These are phyloP conservation scores for Crepidotus variabilis DNA, from an alignment of 768 basidiomycete species.

Conservation along the genomic window DNA sequence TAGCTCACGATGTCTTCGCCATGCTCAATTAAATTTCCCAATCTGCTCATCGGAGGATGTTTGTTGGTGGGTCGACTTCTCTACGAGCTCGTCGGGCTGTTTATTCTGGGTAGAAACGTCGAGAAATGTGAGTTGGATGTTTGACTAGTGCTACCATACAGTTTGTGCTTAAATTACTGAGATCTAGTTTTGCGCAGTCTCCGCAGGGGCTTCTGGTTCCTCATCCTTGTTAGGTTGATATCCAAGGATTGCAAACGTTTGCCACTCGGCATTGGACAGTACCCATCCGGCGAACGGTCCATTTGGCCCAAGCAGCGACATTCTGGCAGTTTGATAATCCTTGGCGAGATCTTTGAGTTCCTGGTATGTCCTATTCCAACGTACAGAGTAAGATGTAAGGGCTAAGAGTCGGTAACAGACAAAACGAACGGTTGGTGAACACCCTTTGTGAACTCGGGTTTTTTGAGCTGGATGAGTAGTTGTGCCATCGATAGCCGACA, in stretches of 20 bases:
- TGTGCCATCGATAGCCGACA: constrained; percentile 43
- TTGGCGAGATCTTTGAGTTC: constrained; percentile 36
- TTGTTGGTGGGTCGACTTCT: too few species aligned
- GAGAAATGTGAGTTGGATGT: too few species aligned
- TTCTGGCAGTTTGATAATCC: constrained; percentile 52
- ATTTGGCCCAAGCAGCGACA: constrained; percentile 34
- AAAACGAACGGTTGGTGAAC: not conserved
- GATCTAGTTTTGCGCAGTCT: too few species aligned
- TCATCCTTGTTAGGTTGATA: not conserved
- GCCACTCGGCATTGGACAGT: constrained; percentile 47
- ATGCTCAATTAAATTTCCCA: too few species aligned
- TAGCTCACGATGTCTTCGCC: too few species aligned
- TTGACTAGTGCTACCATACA: too few species aligned
- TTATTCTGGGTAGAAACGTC: too few species aligned
- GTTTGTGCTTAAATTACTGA: too few species aligned
- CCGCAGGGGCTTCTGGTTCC: not conserved
- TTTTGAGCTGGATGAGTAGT: constrained; percentile 30
- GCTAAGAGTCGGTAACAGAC: not conserved
- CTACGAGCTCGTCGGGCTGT: too few species aligned
- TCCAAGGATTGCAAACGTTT: constrained; percentile 37
- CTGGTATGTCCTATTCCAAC: constrained; percentile 39
- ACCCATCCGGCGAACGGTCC: constrained; percentile 65
- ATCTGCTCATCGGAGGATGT: too few species aligned
- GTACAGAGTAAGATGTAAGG: not conserved
- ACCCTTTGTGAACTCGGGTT: not conserved